Evolutionary conservation across 2,329 filamentous ascomycete genomes (phyloP).

Genomic region (Botrytis pseudocinerea): DNA sequence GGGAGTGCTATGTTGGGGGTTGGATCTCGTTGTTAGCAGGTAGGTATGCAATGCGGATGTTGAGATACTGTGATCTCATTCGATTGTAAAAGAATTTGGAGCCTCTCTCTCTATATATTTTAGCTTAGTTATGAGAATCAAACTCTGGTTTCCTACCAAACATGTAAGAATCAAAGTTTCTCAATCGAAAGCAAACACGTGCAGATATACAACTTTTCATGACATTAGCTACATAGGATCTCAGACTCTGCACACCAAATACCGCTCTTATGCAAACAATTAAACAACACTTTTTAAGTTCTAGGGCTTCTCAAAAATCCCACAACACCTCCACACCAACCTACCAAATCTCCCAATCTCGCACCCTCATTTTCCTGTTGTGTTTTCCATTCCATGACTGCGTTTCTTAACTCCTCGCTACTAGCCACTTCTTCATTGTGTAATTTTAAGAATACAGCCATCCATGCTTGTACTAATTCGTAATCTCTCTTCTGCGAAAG

Average conservation of each 20-base stretch:
- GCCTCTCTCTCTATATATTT: neutral
- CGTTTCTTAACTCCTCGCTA: slow-evolving; percentile 52
- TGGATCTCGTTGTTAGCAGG: neutral
- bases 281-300: neutral
- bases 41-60: neutral
- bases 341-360: slow-evolving; percentile 73
- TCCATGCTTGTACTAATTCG: slow-evolving; percentile 94
- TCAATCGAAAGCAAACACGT: neutral
- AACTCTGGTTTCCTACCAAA: neutral
- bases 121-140: neutral
- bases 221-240: neutral
- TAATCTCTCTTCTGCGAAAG: slow-evolving; percentile 75
- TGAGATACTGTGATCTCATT: neutral
- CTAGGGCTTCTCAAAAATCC: slow-evolving; percentile 67
- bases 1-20: no score
- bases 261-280: neutral
- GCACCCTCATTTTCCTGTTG: slow-evolving; percentile 71
- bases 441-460: slow-evolving; percentile 85
- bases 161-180: neutral
- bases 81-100: neutral
- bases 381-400: slow-evolving; percentile 67
- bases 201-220: neutral
- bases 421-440: slow-evolving; percentile 63
- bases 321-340: slow-evolving; percentile 85
- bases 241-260: neutral